Evolutionary conservation across 1,139 yeast genomes (phyloP), one percentile per base, ranked within the genome.

Genomic region (Yamadazyma mexicana): DNA sequence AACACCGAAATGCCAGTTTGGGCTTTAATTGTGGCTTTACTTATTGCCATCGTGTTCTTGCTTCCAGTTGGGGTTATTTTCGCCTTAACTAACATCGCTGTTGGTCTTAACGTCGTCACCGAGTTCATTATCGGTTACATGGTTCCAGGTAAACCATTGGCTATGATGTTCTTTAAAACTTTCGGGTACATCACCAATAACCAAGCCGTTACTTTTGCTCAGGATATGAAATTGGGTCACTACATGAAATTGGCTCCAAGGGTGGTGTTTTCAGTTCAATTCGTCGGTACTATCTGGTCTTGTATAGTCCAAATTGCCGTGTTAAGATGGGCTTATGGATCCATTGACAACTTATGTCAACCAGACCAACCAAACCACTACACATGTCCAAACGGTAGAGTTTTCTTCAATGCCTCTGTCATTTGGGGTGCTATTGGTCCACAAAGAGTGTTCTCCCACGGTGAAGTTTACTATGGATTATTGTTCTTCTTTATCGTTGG

Each of bases 201-300:
- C 49, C 81, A 76, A 56, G 81, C 80, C n/a, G 65, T 75, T 37
- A 66, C 73, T 25, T 66, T 73, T 49, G 73, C 74, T 26, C 77
- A 75, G 55, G 80, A 76, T 58, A 65, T 75, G 70, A 77, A 76
- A 52, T 62, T 76, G 52, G 81, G 79, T 29, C 73, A 75, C 47
- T 76, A 76, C 58, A 70, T 75, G 76, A 76, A 75, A 55, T 59
- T 73, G 26, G 67, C 74, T 17, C 81, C 81, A 35, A 61, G 73
- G 40, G 39, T 47, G 17, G 50, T 68, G 52, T 75, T 76, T 52
- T 53, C 61, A 40, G 70, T 73, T 22, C 80, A 75, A 58, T 56
- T 75, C 42, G 49, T 68, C 48, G 75, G 73, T 47, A 72, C 73
- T 34, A 50, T 71, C 33, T 70, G 76, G 76, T 68, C 72, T 41